phyloP scores from a whole-genome alignment of 2,329 filamentous ascomycete species.

The Fusarium denticulatum region DNA sequence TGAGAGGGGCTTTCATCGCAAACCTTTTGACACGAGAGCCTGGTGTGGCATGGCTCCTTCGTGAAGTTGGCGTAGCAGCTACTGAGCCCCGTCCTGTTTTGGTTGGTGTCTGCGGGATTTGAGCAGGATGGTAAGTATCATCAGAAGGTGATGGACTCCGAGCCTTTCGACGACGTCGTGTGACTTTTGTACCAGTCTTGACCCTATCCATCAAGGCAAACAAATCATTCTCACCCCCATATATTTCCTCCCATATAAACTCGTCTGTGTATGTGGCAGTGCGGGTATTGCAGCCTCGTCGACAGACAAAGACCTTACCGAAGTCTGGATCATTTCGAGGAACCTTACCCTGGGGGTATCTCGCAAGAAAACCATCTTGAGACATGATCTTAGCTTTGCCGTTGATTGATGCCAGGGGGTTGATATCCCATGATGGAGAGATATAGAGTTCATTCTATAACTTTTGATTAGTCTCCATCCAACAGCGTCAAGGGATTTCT shows the following conservation, averaged over 20 bases:
- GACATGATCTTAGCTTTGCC: constrained; percentile 88
- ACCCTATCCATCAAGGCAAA: constrained; percentile 73
- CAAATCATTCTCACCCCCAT: constrained; percentile 72
- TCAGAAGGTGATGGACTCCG: constrained; percentile 48
- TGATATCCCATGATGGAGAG: constrained; percentile 86
- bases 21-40: constrained; percentile 49
- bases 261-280: constrained; percentile 93
- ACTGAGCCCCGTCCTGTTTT: constrained; percentile 45
- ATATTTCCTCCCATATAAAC: constrained; percentile 90
- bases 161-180: constrained; percentile 50
- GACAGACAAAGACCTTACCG: constrained; percentile 90
- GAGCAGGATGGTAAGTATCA: constrained; percentile 47
- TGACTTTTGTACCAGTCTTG: constrained; percentile 76
- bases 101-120: constrained; percentile 53
- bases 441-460: constrained; percentile 88
- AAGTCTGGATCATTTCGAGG: constrained; percentile 77
- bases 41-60: constrained; percentile 44
- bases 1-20: not conserved
- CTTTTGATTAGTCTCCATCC: not conserved
- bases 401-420: constrained; percentile 88
- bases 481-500: not conserved
- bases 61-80: constrained; percentile 47
- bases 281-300: constrained; percentile 86
- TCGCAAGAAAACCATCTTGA: constrained; percentile 69
- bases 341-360: constrained; percentile 79